Base-by-base conservation (phyloP, 2,329 filamentous ascomycete genomes). In the Colletotrichum paranaense region DNA sequence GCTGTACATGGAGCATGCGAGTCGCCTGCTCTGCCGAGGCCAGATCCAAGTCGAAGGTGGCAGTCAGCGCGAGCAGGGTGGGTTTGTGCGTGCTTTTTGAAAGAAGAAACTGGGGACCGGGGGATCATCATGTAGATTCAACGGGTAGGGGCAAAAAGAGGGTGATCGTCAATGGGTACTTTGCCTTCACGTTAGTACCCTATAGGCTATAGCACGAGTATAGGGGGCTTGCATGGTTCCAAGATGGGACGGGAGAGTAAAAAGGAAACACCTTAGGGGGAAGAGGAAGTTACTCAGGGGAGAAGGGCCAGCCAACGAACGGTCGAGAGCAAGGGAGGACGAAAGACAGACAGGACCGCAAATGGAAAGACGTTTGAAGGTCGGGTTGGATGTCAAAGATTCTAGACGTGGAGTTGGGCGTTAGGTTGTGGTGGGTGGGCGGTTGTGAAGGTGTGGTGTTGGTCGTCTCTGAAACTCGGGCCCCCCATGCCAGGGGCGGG, bases 391-490 rank as follows among this genome's bases (percentile, higher is more conserved):
- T 26, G 67, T 70, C 70, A 60, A 55, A 70, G 70, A 63, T 56
- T 42, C 49, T 59, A 57, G 56, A 65, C 52, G 62, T 65, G 14
- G 52, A 22, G 22, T 28, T 24, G 26, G 26, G 28, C n/a, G n/a
- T 32, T 55, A n/a, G n/a, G 11, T 26, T 42, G n/a, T 24, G 46
- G 42, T 52, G 14, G 59, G 59, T 26, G 28, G 30, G 49, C 19
- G 62, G 30, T 63, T 46, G 62, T 53, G 28, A 28, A 64, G 59
- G 60, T 32, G n/a, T 28, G 19, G 62, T 64, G 30, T 22, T 22
- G 7, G 32, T 57, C 24, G 52, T 53, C 70, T 73, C 64, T 58
- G 71, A 73, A 73, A 73, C 71, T 66, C 67, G 60, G 71, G 49
- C 67, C 71, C 38, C 38, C 38, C 16, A 70, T 71, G 71, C 56